These are phyloP conservation scores for Coprinellus aureogranulatus DNA, from an alignment of 768 basidiomycete species.

Conservation along the genomic window DNA sequence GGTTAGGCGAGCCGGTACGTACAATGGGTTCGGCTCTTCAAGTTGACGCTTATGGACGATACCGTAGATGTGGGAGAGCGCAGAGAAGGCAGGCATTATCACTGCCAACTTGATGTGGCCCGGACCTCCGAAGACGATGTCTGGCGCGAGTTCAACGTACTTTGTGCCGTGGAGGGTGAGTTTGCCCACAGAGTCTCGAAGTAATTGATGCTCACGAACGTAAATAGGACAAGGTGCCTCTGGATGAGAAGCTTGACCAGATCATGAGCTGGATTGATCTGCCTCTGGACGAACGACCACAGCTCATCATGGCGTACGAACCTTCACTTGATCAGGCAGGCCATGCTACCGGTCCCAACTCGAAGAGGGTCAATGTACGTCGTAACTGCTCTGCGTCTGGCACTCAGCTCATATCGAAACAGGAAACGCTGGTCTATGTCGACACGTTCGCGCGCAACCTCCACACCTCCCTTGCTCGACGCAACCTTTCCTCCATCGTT, in stretches of 20 bases:
- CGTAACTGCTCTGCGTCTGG: too few species aligned
- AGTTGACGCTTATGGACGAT: background rate
- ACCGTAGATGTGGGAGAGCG: constrained; percentile 87
- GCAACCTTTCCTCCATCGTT: constrained; percentile 80
- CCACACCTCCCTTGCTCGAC: constrained; percentile 55
- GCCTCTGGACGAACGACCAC: constrained; percentile 67
- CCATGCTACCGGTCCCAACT: constrained; percentile 67
- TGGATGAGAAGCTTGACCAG: constrained; percentile 70
- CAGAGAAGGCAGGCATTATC: constrained; percentile 63
- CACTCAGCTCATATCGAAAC: background rate
- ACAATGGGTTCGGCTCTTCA: background rate
- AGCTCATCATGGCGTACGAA: constrained; percentile 83
- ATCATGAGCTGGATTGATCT: constrained; percentile 82
- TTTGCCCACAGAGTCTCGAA: constrained; percentile 3
- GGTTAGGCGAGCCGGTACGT: constrained; percentile 83
- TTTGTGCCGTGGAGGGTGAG: constrained; percentile 76
- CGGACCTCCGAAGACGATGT: constrained; percentile 70
- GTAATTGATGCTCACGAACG: constrained; percentile 2
- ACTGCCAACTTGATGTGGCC: constrained; percentile 96
- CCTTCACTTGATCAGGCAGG: constrained; percentile 86
- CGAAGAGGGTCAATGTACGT: constrained; percentile 69
- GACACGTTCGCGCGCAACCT: constrained; percentile 75
- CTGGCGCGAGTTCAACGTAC: constrained; percentile 68
- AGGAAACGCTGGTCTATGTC: constrained; percentile 65
- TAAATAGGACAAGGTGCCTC: constrained; percentile 55